These are phyloP conservation scores for Globisporangium parvum DNA, from an alignment of 352 stramenopile species.

Conservation along the genomic window DNA sequence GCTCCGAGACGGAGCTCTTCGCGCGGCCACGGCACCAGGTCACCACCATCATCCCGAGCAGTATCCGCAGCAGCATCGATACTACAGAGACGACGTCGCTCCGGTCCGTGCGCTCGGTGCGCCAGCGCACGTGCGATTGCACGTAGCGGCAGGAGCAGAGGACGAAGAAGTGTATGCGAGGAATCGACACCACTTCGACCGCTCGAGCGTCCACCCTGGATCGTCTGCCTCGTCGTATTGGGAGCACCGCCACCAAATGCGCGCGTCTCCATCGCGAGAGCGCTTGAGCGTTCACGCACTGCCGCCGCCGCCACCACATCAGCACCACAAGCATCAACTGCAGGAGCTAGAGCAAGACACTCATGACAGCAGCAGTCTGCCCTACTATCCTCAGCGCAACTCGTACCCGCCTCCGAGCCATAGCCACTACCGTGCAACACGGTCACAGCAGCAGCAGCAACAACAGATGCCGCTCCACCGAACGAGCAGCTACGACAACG, in stretches of 20 bases:
- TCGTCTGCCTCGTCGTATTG: constrained; percentile 1
- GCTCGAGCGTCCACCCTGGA: constrained; percentile 2
- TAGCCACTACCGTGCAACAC: not conserved
- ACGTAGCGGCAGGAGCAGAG: not conserved
- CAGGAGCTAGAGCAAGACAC: not conserved
- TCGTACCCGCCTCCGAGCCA: not conserved
- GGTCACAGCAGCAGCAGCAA: not conserved
- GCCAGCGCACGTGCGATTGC: not conserved
- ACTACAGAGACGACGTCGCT: not conserved
- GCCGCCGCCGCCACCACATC: too few relatives aligned
- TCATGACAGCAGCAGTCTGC: not conserved
- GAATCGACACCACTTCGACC: not conserved
- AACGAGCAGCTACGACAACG: not conserved
- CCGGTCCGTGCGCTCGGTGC: not conserved
- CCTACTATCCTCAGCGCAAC: not conserved
- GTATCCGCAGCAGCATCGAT: not conserved
- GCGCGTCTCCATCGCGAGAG: not conserved
- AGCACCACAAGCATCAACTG: not conserved
- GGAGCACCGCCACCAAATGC: not conserved
- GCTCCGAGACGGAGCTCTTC: not conserved
- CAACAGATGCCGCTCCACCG: not conserved
- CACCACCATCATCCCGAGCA: not conserved
- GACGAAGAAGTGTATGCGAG: not conserved
- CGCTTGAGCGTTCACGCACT: not conserved
- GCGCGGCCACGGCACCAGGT: not conserved